Evolutionary conservation across 2,329 filamentous ascomycete species (phyloP), one percentile per base, ranked within the genome.

Genomic region (Coleophoma crateriformis): DNA sequence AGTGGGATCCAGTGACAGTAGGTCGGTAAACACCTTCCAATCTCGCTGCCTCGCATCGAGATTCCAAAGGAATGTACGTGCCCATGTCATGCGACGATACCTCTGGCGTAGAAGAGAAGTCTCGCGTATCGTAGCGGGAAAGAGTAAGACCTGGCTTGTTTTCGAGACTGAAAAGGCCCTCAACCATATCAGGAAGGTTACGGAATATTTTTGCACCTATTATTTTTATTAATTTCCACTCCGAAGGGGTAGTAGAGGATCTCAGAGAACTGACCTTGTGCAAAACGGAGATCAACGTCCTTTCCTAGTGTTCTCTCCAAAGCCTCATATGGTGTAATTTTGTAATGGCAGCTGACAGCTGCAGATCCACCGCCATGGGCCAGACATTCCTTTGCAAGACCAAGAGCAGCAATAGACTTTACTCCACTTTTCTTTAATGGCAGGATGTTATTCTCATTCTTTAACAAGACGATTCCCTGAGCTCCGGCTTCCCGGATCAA

Each of bases 381-480:
- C 14, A 13, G 2, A 13, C 7, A 13, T 2, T 38, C 7, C 17
- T 38, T 38, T 7, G 35, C 35, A 14, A 38, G 17, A 37, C 12
- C 34, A 2, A 37, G 34, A 12, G n/a, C 12, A 12, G 34, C 34
- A n/a, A 37, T 4, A 12, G 34, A 37, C 34, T 37, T 37, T 4
- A 37, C 34, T n/a, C 34, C 19, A 19, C 19, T 19, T 19, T 19
- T 19, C 19, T 19, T 19, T 19, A 19, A 19, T 27, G 27, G 27
- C 27, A 51, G 47, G 2, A 38, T 13, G 13, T 15, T 11, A 17
- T 50, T 27, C 14, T 50, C 46, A 45, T 51, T 51, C 20, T 51
- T 51, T 7, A 51, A 40, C 10, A 51, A 27, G 7, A 43, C 41
- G 13, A 49, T 50, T 3, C 50, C 50, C n/a, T 50, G n/a, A 10